Percentiles rank a stretch among this genome's conserved stretches.
Evolutionary conservation across 2,329 filamentous ascomycete species (phyloP).

Genomic region (Penicillium sp.): DNA sequence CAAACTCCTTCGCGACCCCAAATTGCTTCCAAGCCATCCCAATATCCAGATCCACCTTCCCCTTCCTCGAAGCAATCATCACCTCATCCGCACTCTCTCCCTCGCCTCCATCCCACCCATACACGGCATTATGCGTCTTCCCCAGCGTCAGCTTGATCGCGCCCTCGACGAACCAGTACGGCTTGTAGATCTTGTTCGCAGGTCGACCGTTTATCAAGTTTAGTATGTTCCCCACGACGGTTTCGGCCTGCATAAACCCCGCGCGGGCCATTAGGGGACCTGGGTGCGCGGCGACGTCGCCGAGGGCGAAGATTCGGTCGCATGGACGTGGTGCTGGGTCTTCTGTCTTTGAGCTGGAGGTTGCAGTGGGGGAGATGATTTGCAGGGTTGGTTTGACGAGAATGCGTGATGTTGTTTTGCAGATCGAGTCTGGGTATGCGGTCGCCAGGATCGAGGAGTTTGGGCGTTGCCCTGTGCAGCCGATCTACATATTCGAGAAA

Average conservation of each 20-base stretch:
- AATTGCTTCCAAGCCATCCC: neutral
- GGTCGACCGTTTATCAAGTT: conserved; percentile 49
- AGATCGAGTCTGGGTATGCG: conserved; percentile 52
- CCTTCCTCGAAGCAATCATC: neutral
- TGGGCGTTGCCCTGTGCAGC: conserved; percentile 63
- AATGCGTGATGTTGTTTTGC: conserved; percentile 54
- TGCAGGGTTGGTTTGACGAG: conserved; percentile 63
- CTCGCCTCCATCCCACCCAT: neutral
- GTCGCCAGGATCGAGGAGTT: conserved; percentile 56
- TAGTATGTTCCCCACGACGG: conserved; percentile 62
- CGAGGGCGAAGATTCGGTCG: conserved; percentile 62
- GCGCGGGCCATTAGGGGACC: conserved; percentile 60
- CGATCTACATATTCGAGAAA: neutral
- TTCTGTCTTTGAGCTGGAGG: conserved; percentile 35
- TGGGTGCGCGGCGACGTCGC: conserved; percentile 64
- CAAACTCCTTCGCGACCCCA: neutral
- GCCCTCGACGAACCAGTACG: conserved; percentile 52
- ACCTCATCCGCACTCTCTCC: neutral
- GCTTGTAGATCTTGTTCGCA: conserved; percentile 47
- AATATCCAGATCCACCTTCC: neutral
- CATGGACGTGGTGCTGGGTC: conserved; percentile 21
- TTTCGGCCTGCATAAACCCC: conserved; percentile 58
- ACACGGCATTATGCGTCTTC: neutral
- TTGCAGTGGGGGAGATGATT: conserved; percentile 49
- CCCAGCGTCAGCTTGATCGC: conserved; percentile 61